These are phyloP conservation scores for Saccharomyces hybrid DNA, from an alignment of 1,139 yeast genomes.

Conservation along the genomic window DNA sequence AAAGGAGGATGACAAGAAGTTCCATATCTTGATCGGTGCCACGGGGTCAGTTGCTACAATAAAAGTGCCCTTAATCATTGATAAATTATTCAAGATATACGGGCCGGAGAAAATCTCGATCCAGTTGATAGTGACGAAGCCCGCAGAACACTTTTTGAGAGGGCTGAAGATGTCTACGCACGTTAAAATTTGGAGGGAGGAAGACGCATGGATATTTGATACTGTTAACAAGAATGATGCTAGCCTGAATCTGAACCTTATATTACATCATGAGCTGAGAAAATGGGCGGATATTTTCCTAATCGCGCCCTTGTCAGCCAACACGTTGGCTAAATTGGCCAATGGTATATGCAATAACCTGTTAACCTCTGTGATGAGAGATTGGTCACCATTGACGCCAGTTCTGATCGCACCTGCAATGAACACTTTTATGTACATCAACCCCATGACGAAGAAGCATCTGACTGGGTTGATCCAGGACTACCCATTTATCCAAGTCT, in stretches of 20 bases:
- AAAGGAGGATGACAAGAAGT: conserved; percentile 69
- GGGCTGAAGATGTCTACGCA: conserved; percentile 74
- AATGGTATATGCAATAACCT: conserved; percentile 85
- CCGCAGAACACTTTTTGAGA: conserved; percentile 75
- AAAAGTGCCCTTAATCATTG: conserved; percentile 79
- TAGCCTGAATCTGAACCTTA: conserved; percentile 33
- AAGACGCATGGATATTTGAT: conserved; percentile 73
- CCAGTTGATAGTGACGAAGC: conserved; percentile 75
- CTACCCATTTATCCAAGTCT: conserved; percentile 84
- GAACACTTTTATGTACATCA: conserved; percentile 85
- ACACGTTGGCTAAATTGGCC: conserved; percentile 82
- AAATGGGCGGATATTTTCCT: conserved; percentile 92
- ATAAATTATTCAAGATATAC: conserved; percentile 68
- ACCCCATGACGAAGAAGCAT: conserved; percentile 80
- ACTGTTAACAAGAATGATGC: conserved; percentile 44
- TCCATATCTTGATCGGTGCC: conserved; percentile 82
- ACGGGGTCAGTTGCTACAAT: conserved; percentile 97
- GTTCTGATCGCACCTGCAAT: conserved; percentile 86
- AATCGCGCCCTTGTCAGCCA: conserved; percentile 86
- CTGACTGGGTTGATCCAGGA: conserved; percentile 67
- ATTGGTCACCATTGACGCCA: conserved; percentile 89
- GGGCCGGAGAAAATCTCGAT: conserved; percentile 66
- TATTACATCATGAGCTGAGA: conserved; percentile 79
- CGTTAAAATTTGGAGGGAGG: conserved; percentile 88
- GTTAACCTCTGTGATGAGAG: conserved; percentile 78